Percentiles rank a stretch among this genome's conserved stretches.
Evolutionary conservation across 2,329 filamentous ascomycete genomes (phyloP).

Genomic region (Aspergillus terreus): DNA sequence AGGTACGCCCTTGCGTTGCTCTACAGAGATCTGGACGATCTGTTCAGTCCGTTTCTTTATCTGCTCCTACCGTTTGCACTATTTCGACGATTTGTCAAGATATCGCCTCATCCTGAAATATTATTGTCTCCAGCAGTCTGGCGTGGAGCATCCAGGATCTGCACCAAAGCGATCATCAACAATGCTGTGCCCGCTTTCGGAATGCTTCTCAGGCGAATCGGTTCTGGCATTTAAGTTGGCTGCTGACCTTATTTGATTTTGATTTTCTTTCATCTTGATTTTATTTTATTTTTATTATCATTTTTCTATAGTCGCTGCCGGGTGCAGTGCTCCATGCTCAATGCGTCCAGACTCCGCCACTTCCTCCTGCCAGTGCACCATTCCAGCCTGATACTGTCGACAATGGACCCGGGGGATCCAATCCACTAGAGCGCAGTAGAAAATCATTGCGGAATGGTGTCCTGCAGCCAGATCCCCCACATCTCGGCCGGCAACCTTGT

Average conservation of each 20-base stretch:
- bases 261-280: background rate
- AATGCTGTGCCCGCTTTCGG: constrained; percentile 4
- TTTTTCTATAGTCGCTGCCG: background rate
- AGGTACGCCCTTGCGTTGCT: constrained; percentile 5
- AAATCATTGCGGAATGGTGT: constrained; percentile 3
- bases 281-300: background rate
- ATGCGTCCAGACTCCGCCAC: constrained; percentile 9
- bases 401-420: background rate
- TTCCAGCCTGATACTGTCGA: background rate
- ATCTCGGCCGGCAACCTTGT: background rate
- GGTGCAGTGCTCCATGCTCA: constrained; percentile 5
- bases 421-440: background rate
- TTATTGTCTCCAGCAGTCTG: background rate
- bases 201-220: background rate
- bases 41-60: background rate
- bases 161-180: background rate
- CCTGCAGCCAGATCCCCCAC: constrained; percentile 5
- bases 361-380: background rate
- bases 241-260: background rate
- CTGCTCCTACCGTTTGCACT: background rate
- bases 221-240: background rate
- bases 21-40: too few relatives aligned
- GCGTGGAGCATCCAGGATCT: background rate
- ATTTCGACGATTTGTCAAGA: background rate
- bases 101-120: background rate